Evolutionary conservation across 2,329 filamentous ascomycete genomes (phyloP).

Genomic region (Leptosphaerulina australis): DNA sequence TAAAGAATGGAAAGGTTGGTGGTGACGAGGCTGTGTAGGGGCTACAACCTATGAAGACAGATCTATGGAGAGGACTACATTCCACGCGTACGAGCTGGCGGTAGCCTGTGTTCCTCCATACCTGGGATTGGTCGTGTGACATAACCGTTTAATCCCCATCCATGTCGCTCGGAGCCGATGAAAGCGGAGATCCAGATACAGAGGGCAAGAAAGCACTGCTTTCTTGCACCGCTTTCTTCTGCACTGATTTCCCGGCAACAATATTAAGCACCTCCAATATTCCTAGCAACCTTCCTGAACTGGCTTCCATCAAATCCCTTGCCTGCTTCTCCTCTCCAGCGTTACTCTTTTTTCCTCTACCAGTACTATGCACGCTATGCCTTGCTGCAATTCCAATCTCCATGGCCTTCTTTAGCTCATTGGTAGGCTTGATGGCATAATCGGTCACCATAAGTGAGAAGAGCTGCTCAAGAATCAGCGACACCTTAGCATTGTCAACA

Average conservation of each 20-base stretch:
- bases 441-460: conserved; percentile 38
- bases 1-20: not conserved
- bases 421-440: conserved; percentile 28
- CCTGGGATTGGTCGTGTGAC: no score
- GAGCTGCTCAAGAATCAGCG: conserved; percentile 44
- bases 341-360: conserved; percentile 52
- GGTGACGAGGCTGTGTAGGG: not conserved
- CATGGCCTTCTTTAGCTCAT: conserved; percentile 53
- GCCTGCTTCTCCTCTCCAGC: conserved; percentile 46
- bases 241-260: conserved; percentile 18
- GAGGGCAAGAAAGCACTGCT: conserved; percentile 24
- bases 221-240: conserved; percentile 9
- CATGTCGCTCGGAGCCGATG: conserved; percentile 31
- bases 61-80: no score
- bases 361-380: conserved; percentile 52
- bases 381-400: conserved; percentile 60
- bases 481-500: conserved; percentile 44
- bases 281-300: conserved; percentile 42
- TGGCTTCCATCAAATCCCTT: conserved; percentile 42
- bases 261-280: conserved; percentile 45
- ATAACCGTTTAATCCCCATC: conserved; percentile 19
- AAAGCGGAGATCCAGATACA: conserved; percentile 31
- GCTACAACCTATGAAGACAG: not conserved
- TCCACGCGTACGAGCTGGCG: no score
- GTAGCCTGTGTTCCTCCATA: no score